Base-by-base conservation (phyloP, 495 filamentous ascomycete genomes). In the Hypomontagnella monticulosa region DNA sequence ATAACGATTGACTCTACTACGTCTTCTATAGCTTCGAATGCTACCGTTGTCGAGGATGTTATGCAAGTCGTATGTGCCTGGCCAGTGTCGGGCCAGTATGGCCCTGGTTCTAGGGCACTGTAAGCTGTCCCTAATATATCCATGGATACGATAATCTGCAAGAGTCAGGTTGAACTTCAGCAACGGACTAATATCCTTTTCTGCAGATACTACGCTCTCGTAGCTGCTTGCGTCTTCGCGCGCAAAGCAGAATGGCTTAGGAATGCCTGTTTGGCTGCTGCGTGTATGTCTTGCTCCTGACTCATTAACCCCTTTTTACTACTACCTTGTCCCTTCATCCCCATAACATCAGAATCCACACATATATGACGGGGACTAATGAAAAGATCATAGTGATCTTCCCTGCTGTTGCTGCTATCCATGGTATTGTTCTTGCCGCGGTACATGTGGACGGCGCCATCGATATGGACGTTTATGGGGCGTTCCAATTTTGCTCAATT, bases 381-480 rank as follows among this genome's bases (percentile, higher is more conserved):
- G 30, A 1, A 2, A 19, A 46, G 20, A 23, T 9, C 34, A 4
- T 10, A 69, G 66, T 89, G 63, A 74, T 87, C 33, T 80, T 88
- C 54, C 85, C 86, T 0, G 84, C 86, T 16, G 83, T 86, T 12
- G 84, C 86, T 15, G 85, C 85, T 11, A 58, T 88, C 15, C 86
- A 88, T 57, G 84, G 73, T 6, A 82, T 88, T 63, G 83, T 85
- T 18, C 78, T 88, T 4, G 83, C 84, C 1, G 73, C 77, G 3
- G 30, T 85, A 19, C 84, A 88, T 69, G 71, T 79, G 16, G 71
- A 81, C 34, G 75, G 85, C 27, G 85, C 84, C 36, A 77, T 88
- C 15, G 86, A 89, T 64, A 85, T 89, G 85, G 86, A 89, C 67
- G 74, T 89, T 4, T 89, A 84, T 27, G 86, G 86, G 1, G 84